These are phyloP conservation scores for Potentilla sterilis DNA, from an alignment of 306 rosid species.

Conservation along the genomic window DNA sequence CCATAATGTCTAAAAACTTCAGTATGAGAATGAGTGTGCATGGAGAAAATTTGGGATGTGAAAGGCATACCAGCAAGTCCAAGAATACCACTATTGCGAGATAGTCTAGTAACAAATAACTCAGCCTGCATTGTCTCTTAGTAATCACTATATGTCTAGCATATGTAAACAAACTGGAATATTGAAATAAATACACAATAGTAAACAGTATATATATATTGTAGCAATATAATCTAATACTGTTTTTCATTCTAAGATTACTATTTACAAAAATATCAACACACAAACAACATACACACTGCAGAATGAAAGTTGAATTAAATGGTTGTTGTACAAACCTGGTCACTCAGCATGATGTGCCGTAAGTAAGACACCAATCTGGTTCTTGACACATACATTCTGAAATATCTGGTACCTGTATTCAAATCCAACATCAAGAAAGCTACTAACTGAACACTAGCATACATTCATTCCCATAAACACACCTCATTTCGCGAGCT, in stretches of 20 bases:
- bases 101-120: constrained; percentile 85
- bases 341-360: constrained; percentile 98
- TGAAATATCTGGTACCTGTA: constrained; percentile 71
- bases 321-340: constrained; percentile 45
- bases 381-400: constrained; percentile 61
- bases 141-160: constrained; percentile 49
- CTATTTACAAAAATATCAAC: background rate
- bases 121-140: constrained; percentile 88
- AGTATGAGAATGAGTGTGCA: constrained; percentile 30
- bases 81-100: constrained; percentile 86
- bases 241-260: constrained; percentile 16
- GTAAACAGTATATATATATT: constrained; percentile 15
- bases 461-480: background rate
- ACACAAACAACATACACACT: background rate
- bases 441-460: background rate
- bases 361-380: constrained; percentile 62
- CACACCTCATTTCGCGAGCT: constrained; percentile 88
- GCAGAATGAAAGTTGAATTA: background rate
- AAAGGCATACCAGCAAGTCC: constrained; percentile 98
- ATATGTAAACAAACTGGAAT: constrained; percentile 37
- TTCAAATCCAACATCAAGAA: constrained; percentile 18
- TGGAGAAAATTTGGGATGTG: constrained; percentile 72
- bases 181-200: constrained; percentile 27
- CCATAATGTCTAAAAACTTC: constrained; percentile 42
- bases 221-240: constrained; percentile 19